A percentile compares a stretch with the other conserved stretches of the same genome.
Evolutionary conservation across 176 grass and related monocot species (phyloP).

Genomic region (Oryza longistaminata): DNA sequence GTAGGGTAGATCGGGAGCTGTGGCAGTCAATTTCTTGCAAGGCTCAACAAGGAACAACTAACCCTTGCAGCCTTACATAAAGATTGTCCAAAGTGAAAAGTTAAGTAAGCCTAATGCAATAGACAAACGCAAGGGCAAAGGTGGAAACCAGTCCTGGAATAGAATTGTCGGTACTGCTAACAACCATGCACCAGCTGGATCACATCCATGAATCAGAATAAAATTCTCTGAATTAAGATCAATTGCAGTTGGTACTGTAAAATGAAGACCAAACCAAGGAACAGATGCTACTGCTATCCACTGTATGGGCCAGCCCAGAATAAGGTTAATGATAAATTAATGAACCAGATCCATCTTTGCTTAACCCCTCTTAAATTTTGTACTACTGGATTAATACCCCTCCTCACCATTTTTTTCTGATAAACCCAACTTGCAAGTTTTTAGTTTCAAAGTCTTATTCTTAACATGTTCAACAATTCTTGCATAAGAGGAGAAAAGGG

Average conservation of each 20-base stretch:
- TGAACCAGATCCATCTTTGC: constrained; percentile 23
- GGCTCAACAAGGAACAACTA: constrained; percentile 83
- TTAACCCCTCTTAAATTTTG: constrained; percentile 24
- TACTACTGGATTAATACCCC: constrained; percentile 1
- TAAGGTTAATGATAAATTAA: constrained; percentile 47
- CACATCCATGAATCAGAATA: constrained; percentile 58
- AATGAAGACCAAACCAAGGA: constrained; percentile 46
- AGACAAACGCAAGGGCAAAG: constrained; percentile 55
- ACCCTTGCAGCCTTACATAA: constrained; percentile 78
- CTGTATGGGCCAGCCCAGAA: constrained; percentile 40
- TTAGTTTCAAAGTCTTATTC: constrained; percentile 19
- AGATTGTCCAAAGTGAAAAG: constrained; percentile 93
- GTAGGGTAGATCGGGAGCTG: constrained; percentile 52
- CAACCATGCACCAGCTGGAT: constrained; percentile 71
- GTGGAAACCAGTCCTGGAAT: constrained; percentile 41
- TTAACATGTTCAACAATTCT: background rate
- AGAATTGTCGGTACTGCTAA: constrained; percentile 52
- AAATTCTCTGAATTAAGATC: constrained; percentile 50
- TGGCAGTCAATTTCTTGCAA: constrained; percentile 80
- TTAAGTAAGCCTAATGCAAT: constrained; percentile 52
- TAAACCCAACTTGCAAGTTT: background rate
- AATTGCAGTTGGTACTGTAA: constrained; percentile 44
- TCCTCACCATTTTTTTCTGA: constrained; percentile 25
- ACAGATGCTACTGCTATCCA: constrained; percentile 58
- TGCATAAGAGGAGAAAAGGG: background rate